Evolutionary conservation across 345 rosid genomes (phyloP), one percentile per base, ranked within the genome.

Genomic region (Eucalyptus camaldulensis): DNA sequence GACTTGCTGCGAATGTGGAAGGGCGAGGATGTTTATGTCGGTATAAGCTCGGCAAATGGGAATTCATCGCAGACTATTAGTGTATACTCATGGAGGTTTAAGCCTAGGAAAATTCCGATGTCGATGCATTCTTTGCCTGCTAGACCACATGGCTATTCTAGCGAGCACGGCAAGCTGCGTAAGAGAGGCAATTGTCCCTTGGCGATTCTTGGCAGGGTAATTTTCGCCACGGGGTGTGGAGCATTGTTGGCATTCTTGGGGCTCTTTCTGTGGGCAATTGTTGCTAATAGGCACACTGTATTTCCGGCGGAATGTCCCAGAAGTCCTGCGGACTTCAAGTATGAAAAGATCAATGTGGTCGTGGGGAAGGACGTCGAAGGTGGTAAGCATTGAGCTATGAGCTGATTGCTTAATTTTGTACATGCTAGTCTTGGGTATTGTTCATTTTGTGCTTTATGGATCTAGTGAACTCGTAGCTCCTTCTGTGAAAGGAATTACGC

Each of bases 11-110:
- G 91, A 87, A 89, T 91, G 90, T 95, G 95, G 96, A 54, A 56
- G 13, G 88, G 90, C 27, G 87, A 86, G 43, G 92, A 91, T 85
- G 95, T 94, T 33, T 90, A 83, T 80, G 92, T 90, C 19, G 95
- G 93, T 8, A 62, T 94, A 80, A 89, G 93, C 56, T 91, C 94
- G 15, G 90, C 91, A 17, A 93, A 88, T 81, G 89, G 89, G 58
- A 86, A 80, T 49, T 88, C 91, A 7, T 87, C 86, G 44, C 92
- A 91, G 86, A 90, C 72, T 47, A 88, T 89, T 86, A 86, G 53
- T 51, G 90, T 95, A 85, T 93, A 91, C 89, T 94, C 95, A 1
- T 94, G 95, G 95, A 93, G 91, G 86, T 94, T 93, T 89, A 92
- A 85, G 91, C 67, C 90, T 49, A 91, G 94, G 88, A 86, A 69